Conservation (phyloP, 208 protist genomes). For the Naegleria fowleri region DNA sequence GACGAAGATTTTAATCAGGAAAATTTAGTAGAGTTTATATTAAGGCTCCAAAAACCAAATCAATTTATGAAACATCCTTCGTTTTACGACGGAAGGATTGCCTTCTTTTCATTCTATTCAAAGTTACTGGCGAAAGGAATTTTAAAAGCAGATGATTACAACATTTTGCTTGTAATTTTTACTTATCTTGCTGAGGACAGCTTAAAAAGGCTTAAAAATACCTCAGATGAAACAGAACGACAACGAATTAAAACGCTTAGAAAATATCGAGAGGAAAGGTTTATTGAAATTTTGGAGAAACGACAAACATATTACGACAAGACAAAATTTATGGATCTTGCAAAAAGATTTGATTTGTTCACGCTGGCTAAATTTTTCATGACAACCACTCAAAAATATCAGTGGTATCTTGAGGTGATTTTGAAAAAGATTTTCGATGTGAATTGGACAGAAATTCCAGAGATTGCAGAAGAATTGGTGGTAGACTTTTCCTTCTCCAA, state of each 20-base stretch:
- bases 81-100: neutral
- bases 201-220: neutral
- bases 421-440: neutral
- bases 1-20: neutral
- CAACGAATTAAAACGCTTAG: neutral
- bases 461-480: neutral
- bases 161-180: neutral
- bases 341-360: neutral
- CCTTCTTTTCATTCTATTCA: neutral
- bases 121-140: constrained; percentile 11
- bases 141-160: neutral
- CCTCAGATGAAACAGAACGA: neutral
- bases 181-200: neutral
- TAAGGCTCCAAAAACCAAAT: neutral
- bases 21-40: neutral
- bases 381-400: neutral
- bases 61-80: neutral
- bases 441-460: neutral
- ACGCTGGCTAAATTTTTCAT: neutral
- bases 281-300: neutral
- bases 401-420: neutral
- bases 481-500: neutral
- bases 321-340: neutral
- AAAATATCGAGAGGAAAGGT: neutral
- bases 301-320: neutral